A percentile compares a stretch with the other conserved stretches of the same genome.
Evolutionary conservation across 345 rosid genomes (phyloP).

Genomic region (Populus ilicifolia): DNA sequence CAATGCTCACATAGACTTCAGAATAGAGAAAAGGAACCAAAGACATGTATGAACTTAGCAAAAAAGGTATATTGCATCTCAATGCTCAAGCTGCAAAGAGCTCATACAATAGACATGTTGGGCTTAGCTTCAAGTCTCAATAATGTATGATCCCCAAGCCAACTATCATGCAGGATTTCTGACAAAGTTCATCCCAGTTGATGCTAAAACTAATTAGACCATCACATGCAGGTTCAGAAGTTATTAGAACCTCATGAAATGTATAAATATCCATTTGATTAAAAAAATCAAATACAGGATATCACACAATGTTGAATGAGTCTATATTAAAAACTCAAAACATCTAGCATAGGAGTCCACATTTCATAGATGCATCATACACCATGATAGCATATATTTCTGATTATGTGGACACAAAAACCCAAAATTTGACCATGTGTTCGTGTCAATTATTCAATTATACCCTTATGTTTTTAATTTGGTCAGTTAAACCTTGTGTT

Average conservation of each 20-base stretch:
- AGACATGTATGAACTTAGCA: background rate
- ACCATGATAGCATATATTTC: background rate
- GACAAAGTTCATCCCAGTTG: background rate
- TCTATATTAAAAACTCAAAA: background rate
- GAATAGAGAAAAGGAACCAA: background rate
- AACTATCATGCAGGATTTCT: background rate
- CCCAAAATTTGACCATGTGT: background rate
- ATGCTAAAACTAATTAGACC: background rate
- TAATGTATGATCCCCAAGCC: background rate
- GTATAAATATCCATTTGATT: background rate
- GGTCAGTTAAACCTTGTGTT: background rate
- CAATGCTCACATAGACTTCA: background rate
- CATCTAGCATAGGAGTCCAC: background rate
- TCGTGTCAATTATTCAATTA: background rate
- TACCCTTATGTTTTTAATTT: background rate
- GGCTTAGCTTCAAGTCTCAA: background rate
- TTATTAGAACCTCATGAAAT: background rate
- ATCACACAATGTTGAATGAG: background rate
- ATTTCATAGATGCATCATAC: background rate
- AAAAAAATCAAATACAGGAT: background rate
- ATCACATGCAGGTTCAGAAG: background rate
- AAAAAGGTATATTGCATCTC: background rate
- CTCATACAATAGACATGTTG: background rate
- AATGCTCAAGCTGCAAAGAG: background rate
- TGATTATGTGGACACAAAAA: background rate